Evolutionary conservation across 257 asterid genomes (phyloP).

Genomic region (Solanum ahanhuiri): DNA sequence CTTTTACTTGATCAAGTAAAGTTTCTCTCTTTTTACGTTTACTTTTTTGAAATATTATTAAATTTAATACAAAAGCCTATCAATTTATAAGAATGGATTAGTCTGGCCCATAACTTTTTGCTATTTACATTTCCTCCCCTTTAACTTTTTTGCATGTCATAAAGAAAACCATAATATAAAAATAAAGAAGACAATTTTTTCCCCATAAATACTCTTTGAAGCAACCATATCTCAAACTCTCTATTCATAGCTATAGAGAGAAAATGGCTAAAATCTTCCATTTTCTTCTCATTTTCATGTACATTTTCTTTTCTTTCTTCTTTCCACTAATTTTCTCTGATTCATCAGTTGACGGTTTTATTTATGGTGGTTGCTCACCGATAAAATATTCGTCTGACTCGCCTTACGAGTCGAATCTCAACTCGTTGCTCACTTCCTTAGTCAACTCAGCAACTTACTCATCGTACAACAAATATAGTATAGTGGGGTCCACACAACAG

Average conservation of each 20-base stretch:
- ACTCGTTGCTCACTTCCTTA: slow-evolving; percentile 71
- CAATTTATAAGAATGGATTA: neutral
- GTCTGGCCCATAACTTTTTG: neutral
- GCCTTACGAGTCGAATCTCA: slow-evolving; percentile 60
- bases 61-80: neutral
- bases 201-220: neutral
- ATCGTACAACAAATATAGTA: slow-evolving; percentile 70
- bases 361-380: slow-evolving; percentile 55
- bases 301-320: slow-evolving; percentile 11
- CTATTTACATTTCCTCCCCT: neutral
- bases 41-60: neutral
- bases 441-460: slow-evolving; percentile 89
- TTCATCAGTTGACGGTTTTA: slow-evolving; percentile 41
- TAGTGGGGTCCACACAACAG: slow-evolving; percentile 48
- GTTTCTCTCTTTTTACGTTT: neutral
- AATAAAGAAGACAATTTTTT: neutral
- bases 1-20: neutral
- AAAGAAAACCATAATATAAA: neutral
- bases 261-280: slow-evolving; percentile 13
- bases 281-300: neutral
- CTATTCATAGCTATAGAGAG: neutral
- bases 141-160: neutral
- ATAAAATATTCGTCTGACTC: slow-evolving; percentile 50
- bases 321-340: slow-evolving; percentile 14
- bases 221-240: neutral